phyloP scores from a whole-genome alignment of 805 yeast species.

The Cyberlindnera mississippiensis region DNA sequence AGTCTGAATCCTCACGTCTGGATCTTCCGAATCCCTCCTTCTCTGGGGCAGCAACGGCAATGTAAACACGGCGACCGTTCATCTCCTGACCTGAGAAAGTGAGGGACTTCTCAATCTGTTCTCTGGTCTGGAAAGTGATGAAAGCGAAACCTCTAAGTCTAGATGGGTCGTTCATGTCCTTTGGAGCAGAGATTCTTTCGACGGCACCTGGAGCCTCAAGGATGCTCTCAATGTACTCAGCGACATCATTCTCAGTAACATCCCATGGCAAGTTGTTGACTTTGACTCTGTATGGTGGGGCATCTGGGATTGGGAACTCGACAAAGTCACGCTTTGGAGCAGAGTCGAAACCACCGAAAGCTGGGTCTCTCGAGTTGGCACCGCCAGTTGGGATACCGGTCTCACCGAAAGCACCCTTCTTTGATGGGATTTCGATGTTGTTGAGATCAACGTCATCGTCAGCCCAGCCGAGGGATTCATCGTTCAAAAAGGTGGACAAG shows the following conservation, averaged over 20 bases:
- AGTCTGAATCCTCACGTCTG: constrained; percentile 49
- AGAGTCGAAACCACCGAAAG: constrained; percentile 32
- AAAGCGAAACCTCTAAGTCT: constrained; percentile 86
- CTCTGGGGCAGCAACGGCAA: constrained; percentile 77
- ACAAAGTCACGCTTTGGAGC: constrained; percentile 47
- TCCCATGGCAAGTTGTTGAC: constrained; percentile 85
- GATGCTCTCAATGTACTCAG: constrained; percentile 55
- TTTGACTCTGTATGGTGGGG: constrained; percentile 90
- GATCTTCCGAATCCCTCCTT: constrained; percentile 32
- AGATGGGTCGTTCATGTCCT: constrained; percentile 54
- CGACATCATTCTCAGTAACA: constrained; percentile 58
- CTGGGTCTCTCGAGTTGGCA: constrained; percentile 36
- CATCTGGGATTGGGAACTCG: constrained; percentile 84
- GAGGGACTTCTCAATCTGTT: constrained; percentile 71
- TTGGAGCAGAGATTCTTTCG: constrained; percentile 66
- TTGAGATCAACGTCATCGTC: constrained; percentile 76
- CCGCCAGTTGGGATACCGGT: constrained; percentile 29
- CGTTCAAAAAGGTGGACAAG: constrained; percentile 79
- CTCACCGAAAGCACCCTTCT: constrained; percentile 29
- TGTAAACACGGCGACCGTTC: constrained; percentile 65
- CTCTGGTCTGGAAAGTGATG: constrained; percentile 74
- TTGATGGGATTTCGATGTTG: constrained; percentile 51
- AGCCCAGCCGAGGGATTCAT: constrained; percentile 79
- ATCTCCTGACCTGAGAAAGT: constrained; percentile 65
- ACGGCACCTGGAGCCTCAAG: constrained; percentile 51